phyloP scores from a whole-genome alignment of 2,329 filamentous ascomycete genomes.

The Apiospora sp. region DNA sequence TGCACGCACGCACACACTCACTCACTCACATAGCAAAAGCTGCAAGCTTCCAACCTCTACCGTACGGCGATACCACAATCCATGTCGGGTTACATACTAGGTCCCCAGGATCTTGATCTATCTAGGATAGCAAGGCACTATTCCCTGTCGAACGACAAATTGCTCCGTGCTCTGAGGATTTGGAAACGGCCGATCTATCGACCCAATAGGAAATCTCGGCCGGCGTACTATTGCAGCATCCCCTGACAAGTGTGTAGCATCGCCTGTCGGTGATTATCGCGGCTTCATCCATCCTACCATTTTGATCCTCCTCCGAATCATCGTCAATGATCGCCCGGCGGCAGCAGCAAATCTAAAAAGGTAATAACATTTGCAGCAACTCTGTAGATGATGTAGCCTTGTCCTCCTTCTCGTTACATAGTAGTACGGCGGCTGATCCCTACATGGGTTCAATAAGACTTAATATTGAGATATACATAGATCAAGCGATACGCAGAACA shows the following conservation, averaged over 20 bases:
- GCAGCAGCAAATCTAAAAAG: conserved; percentile 15
- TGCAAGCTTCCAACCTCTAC: conserved; percentile 10
- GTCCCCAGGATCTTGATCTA: conserved; percentile 21
- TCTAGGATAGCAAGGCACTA: conserved; percentile 11
- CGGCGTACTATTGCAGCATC: conserved; percentile 29
- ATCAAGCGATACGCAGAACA: conserved; percentile 6
- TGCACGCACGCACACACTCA: background rate
- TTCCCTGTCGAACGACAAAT: conserved; percentile 26
- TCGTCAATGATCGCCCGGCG: conserved; percentile 31
- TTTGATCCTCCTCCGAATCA: background rate
- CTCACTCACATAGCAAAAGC: background rate
- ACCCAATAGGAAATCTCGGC: conserved; percentile 32
- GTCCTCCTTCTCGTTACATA: background rate
- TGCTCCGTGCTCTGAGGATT: conserved; percentile 25
- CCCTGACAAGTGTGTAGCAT: conserved; percentile 12
- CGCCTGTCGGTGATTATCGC: conserved; percentile 19
- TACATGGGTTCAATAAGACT: background rate
- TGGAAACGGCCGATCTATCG: conserved; percentile 30
- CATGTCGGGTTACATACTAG: conserved; percentile 15
- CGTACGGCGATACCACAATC: background rate
- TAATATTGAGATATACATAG: conserved; percentile 12
- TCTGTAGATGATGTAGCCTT: background rate
- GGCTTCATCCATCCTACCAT: background rate
- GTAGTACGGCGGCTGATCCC: background rate
- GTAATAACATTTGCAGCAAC: background rate